Base-by-base conservation (phyloP, 1,284 basidiomycete genomes). In the Moesziomyces sp. region DNA sequence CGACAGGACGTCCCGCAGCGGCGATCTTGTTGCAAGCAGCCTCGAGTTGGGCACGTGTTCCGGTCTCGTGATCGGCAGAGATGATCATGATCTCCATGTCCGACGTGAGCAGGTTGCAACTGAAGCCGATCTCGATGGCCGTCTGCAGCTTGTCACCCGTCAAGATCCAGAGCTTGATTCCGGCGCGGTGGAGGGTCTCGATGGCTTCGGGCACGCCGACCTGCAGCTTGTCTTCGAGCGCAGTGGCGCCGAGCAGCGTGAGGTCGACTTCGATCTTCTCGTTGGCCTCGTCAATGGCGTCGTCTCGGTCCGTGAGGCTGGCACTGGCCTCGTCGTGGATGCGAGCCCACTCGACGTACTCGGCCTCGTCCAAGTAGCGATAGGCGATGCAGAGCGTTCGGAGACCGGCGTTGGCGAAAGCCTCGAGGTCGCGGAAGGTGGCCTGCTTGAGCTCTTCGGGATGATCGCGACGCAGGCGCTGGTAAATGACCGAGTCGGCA, bases 71-170 rank as follows among this genome's bases (percentile, higher is more conserved):
- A 71, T 94, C 92, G 0, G 95, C 92, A 0, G 93, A 94, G 40
- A 98, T 87, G 80, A 98, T 98, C 93, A 98, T 97, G 69, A 97
- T 87, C 73, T 97, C 94, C 86, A 87, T 84, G 43, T 80, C 69
- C 26, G 76, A 69, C 26, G 74, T 71, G 11, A 74, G 58, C 47
- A 65, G 58, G 58, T 70, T 61, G 71, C 79, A 81, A 28, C 74
- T 77, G 63, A 78, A 74, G 55, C 89, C 91, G 65, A 98, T 98
- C 84, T 98, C 95, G 82, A 98, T 97, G 19, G 95, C 95, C 3
- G 95, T 98, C 85, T 98, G 95, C 1, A 97, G 88, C 85, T 98
- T 98, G 86, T 98, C 95, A 51, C 94, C 94, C 35, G 93, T 95
- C 58, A 95, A 86, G 83, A 95, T 94, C 95, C 96, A 99, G 3